Conservation (phyloP, 495 filamentous ascomycete species). For the Hypoxylon rickii region DNA sequence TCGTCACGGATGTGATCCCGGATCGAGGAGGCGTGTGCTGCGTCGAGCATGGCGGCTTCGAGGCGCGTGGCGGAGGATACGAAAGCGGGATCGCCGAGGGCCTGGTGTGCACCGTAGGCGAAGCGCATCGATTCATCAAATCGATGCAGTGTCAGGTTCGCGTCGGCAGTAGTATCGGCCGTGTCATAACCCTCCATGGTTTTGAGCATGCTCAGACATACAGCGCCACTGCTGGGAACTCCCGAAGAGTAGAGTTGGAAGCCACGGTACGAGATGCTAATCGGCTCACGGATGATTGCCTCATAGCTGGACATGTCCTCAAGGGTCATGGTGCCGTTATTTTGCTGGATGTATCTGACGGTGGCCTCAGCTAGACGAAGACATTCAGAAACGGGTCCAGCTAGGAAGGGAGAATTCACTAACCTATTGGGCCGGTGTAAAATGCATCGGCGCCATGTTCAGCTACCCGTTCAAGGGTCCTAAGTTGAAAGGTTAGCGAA, state of each 20-base stretch:
- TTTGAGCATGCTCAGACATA: slow-evolving; percentile 75
- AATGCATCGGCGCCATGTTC: slow-evolving; percentile 71
- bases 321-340: slow-evolving; percentile 82
- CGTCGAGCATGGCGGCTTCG: slow-evolving; percentile 62
- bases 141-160: slow-evolving; percentile 68
- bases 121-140: slow-evolving; percentile 87
- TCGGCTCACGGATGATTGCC: slow-evolving; percentile 61
- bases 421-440: slow-evolving; percentile 66
- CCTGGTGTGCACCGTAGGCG: slow-evolving; percentile 71
- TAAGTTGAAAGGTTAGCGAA: slow-evolving; percentile 18
- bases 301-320: slow-evolving; percentile 74
- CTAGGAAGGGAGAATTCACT: background rate
- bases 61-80: slow-evolving; percentile 59
- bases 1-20: slow-evolving; percentile 71
- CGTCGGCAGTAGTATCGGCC: slow-evolving; percentile 28
- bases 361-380: slow-evolving; percentile 67
- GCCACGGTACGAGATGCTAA: slow-evolving; percentile 71
- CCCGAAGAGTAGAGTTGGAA: slow-evolving; percentile 69
- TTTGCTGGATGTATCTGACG: slow-evolving; percentile 63
- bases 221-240: slow-evolving; percentile 74
- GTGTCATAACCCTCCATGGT: slow-evolving; percentile 73
- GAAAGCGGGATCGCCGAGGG: slow-evolving; percentile 80
- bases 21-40: slow-evolving; percentile 59
- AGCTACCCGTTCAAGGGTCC: slow-evolving; percentile 75
- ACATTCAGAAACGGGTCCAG: background rate